Evolutionary conservation across 108 stramenopile species (phyloP).

Genomic region (Epithemia pelagica): DNA sequence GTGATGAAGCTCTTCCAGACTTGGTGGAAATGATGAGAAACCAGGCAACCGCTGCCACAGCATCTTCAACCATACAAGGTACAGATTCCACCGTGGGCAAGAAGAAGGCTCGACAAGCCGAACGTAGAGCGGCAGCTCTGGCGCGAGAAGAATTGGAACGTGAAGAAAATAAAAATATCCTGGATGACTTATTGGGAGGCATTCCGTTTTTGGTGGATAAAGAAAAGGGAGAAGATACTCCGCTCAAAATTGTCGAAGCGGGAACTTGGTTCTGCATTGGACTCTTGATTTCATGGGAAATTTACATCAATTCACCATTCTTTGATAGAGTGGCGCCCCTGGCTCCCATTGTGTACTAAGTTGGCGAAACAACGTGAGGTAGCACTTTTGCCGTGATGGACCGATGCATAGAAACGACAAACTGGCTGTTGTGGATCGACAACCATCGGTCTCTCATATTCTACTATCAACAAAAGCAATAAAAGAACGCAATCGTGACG

Average conservation of each 20-base stretch:
- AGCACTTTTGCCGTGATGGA: too few species aligned
- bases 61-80: constrained; percentile 10
- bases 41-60: constrained; percentile 19
- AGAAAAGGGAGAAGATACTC: constrained; percentile 25
- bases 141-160: constrained; percentile 25
- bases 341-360: constrained; percentile 63
- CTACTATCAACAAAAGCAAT: too few species aligned
- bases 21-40: constrained; percentile 34
- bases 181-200: constrained; percentile 18
- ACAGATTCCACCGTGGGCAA: constrained; percentile 32
- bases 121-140: constrained; percentile 40
- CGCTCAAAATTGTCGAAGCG: constrained; percentile 49
- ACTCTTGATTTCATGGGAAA: constrained; percentile 72
- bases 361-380: too few species aligned
- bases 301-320: constrained; percentile 84
- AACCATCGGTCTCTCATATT: too few species aligned
- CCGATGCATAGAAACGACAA: too few species aligned
- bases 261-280: constrained; percentile 80
- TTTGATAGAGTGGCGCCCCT: constrained; percentile 77
- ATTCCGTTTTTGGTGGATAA: constrained; percentile 25
- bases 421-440: too few species aligned
- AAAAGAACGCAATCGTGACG: too few species aligned
- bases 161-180: constrained; percentile 19
- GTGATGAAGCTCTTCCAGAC: constrained; percentile 45
- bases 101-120: constrained; percentile 49